These are phyloP conservation scores for Trichophyton benhamiae DNA, from an alignment of 2,329 filamentous ascomycete genomes.

Conservation along the genomic window DNA sequence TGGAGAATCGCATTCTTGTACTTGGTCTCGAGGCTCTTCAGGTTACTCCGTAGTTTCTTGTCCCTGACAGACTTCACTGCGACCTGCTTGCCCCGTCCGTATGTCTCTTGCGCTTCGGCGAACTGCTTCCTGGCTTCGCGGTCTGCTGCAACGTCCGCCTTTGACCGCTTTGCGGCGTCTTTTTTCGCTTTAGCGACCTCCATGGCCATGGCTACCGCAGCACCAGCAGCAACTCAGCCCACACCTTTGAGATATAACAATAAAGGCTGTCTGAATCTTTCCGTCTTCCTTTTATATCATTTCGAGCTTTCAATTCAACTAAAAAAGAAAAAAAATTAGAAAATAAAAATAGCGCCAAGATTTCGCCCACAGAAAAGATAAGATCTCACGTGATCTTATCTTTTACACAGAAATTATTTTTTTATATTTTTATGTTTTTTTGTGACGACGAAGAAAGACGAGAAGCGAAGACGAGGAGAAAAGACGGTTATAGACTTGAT, in stretches of 20 bases:
- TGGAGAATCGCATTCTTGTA: constrained; percentile 68
- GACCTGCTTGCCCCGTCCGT: constrained; percentile 72
- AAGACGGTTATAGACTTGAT: background rate
- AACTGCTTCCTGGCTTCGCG: constrained; percentile 30
- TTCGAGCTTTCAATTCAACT: background rate
- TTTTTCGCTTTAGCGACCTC: constrained; percentile 10
- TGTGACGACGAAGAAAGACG: constrained; percentile 3
- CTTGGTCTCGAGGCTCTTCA: constrained; percentile 67
- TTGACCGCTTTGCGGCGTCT: constrained; percentile 11
- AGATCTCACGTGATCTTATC: constrained; percentile 5
- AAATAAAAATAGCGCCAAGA: constrained; percentile 25
- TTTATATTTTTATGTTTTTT: constrained; percentile 15
- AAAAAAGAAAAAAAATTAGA: background rate
- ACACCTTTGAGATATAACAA: background rate
- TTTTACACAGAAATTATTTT: constrained; percentile 18
- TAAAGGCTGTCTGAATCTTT: background rate
- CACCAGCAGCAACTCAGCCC: background rate
- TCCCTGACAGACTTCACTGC: constrained; percentile 63
- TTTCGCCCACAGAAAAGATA: constrained; percentile 14
- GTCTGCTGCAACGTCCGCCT: constrained; percentile 18
- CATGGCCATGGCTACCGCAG: constrained; percentile 7
- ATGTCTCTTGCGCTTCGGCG: constrained; percentile 53
- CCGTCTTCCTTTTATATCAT: background rate
- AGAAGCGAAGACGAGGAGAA: background rate
- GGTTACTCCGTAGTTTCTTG: constrained; percentile 74